Evolutionary conservation across 805 yeast species (phyloP).

Genomic region (Nakazawaea ambrosiae): DNA sequence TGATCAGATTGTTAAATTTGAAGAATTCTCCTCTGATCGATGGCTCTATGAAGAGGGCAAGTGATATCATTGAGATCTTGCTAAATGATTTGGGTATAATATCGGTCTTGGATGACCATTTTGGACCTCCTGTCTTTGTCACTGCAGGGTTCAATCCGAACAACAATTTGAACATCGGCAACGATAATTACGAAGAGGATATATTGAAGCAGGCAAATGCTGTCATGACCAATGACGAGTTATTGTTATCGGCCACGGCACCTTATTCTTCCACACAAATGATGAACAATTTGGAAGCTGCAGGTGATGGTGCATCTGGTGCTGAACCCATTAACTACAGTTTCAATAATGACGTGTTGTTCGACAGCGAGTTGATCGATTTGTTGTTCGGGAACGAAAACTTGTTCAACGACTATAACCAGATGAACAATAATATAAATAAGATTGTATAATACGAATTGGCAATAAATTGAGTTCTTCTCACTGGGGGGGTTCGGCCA

Average conservation of each 20-base stretch:
- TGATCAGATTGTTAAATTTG: slow-evolving; percentile 25
- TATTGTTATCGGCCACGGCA: background rate
- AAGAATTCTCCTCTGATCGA: slow-evolving; percentile 27
- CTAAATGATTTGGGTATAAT: slow-evolving; percentile 34
- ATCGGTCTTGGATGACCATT: slow-evolving; percentile 17
- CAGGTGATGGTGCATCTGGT: background rate
- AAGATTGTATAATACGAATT: too few relatives aligned
- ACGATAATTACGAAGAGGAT: slow-evolving; percentile 3
- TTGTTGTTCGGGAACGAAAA: slow-evolving; percentile 11
- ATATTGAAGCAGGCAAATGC: background rate
- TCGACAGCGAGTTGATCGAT: slow-evolving; percentile 11
- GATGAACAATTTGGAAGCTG: background rate
- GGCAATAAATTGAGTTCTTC: too few relatives aligned
- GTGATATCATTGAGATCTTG: slow-evolving; percentile 35
- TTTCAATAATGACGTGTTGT: slow-evolving; percentile 10
- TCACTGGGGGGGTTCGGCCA: too few relatives aligned
- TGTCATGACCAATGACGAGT: background rate
- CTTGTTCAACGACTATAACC: slow-evolving; percentile 9
- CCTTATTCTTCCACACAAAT: background rate
- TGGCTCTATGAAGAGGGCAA: slow-evolving; percentile 34
- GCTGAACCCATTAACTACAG: slow-evolving; percentile 10
- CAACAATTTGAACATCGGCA: slow-evolving; percentile 5
- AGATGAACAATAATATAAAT: slow-evolving; percentile 7
- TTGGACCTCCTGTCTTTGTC: slow-evolving; percentile 8
- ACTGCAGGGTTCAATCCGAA: slow-evolving; percentile 7